Conservation (phyloP, 2,329 filamentous ascomycete genomes). For the Ophiocordyceps robertsii region DNA sequence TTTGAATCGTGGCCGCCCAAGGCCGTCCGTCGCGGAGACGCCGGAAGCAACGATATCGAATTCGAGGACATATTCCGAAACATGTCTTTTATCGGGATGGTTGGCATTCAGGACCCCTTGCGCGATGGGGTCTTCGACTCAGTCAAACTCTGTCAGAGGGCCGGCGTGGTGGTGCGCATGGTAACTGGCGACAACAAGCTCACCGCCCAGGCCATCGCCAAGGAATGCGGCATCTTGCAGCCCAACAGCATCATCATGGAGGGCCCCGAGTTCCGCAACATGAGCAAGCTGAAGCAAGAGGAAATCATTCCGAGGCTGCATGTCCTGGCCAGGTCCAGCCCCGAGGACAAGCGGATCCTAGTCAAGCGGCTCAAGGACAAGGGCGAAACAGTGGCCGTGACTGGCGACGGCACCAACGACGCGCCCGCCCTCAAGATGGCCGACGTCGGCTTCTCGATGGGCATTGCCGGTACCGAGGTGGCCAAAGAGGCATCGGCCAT, state of each 20-base stretch:
- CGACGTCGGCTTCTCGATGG: constrained; percentile 78
- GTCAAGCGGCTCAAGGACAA: constrained; percentile 59
- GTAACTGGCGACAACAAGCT: constrained; percentile 74
- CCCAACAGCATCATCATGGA: constrained; percentile 60
- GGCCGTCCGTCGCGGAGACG: constrained; percentile 38
- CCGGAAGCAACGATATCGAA: constrained; percentile 43
- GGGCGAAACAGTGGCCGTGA: constrained; percentile 69
- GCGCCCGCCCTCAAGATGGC: constrained; percentile 69
- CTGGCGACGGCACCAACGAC: constrained; percentile 75
- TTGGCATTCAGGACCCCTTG: constrained; percentile 72
- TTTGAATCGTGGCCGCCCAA: constrained; percentile 75
- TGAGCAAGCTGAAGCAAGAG: constrained; percentile 51
- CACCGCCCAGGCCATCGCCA: constrained; percentile 67
- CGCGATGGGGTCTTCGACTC: constrained; percentile 63
- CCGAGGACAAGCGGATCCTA: constrained; percentile 63
- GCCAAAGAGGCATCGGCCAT: constrained; percentile 78
- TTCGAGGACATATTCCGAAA: constrained; percentile 55
- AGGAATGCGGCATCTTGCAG: constrained; percentile 64
- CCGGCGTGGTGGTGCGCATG: constrained; percentile 72
- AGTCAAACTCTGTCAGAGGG: constrained; percentile 58
- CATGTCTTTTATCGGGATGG: constrained; percentile 56
- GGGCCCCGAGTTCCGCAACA: constrained; percentile 63
- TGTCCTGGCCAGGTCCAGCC: constrained; percentile 61
- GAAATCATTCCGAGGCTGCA: constrained; percentile 56
- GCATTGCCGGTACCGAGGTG: constrained; percentile 70